These are phyloP conservation scores for Zymoseptoria passerinii DNA, from an alignment of 2,329 filamentous ascomycete genomes.

Conservation along the genomic window DNA sequence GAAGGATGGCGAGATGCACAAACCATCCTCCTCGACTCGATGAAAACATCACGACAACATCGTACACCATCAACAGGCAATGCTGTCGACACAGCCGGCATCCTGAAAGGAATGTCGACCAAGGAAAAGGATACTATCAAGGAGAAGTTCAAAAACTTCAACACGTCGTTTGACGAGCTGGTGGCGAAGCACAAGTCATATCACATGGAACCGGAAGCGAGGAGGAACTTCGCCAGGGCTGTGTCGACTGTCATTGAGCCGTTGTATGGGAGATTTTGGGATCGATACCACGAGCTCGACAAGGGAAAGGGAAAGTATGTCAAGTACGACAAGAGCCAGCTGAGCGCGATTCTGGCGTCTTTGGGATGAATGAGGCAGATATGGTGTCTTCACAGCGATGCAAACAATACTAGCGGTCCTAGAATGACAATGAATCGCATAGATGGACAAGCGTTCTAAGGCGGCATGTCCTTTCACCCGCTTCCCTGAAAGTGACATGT, in stretches of 20 bases:
- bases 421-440: background rate
- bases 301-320: conserved; percentile 98
- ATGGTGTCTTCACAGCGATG: background rate
- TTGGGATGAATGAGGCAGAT: background rate
- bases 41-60: conserved; percentile 70
- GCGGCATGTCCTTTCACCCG: background rate
- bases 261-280: conserved; percentile 90
- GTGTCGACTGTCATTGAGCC: conserved; percentile 89
- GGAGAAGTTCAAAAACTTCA: conserved; percentile 89
- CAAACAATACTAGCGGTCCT: background rate
- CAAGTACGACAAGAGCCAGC: conserved; percentile 83
- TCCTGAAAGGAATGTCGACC: conserved; percentile 72
- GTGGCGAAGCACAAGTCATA: conserved; percentile 72
- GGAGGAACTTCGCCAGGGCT: conserved; percentile 69
- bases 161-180: conserved; percentile 81
- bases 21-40: conserved; percentile 76
- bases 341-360: conserved; percentile 53
- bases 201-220: conserved; percentile 85
- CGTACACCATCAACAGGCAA: conserved; percentile 64
- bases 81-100: conserved; percentile 64
- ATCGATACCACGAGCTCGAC: conserved; percentile 93
- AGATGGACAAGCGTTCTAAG: background rate
- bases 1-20: conserved; percentile 83
- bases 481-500: background rate
- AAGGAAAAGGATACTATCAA: conserved; percentile 97